Percentiles rank a stretch among this genome's conserved stretches.
Evolutionary conservation across 805 yeast species (phyloP).

Genomic region (Schizosaccharomyces cryophilus): DNA sequence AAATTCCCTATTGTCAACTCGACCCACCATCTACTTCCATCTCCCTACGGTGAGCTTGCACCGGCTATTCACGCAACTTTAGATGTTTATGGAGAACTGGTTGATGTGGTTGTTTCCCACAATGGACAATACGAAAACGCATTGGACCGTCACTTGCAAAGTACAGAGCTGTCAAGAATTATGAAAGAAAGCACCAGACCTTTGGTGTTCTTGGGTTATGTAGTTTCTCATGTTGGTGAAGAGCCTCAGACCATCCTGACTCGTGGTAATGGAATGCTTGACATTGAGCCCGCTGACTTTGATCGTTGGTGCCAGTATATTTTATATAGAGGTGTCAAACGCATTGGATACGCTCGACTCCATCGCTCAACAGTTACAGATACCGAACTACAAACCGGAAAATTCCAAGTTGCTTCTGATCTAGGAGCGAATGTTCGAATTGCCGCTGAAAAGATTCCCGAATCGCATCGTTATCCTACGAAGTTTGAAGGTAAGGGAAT

Average conservation of each 20-base stretch:
- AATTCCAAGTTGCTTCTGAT: constrained; percentile 33
- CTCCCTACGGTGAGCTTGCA: constrained; percentile 94
- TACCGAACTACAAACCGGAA: constrained; percentile 87
- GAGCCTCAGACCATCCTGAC: constrained; percentile 72
- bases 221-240: constrained; percentile 35
- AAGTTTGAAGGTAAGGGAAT: constrained; percentile 75
- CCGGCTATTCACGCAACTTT: constrained; percentile 95
- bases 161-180: constrained; percentile 44
- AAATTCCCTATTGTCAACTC: constrained; percentile 84
- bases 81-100: constrained; percentile 62
- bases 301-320: constrained; percentile 98
- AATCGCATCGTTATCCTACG: constrained; percentile 48
- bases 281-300: constrained; percentile 79
- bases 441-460: constrained; percentile 30
- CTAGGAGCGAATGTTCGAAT: constrained; percentile 17
- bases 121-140: constrained; percentile 95
- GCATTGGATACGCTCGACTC: constrained; percentile 83
- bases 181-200: constrained; percentile 56
- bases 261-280: constrained; percentile 64
- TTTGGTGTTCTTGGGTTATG: constrained; percentile 62
- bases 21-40: constrained; percentile 74
- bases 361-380: constrained; percentile 86
- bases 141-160: constrained; percentile 75
- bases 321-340: constrained; percentile 58
- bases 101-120: constrained; percentile 92